These are phyloP conservation scores for Trichoderma atrobrunneum DNA, from an alignment of 2,329 filamentous ascomycete species.

Conservation along the genomic window DNA sequence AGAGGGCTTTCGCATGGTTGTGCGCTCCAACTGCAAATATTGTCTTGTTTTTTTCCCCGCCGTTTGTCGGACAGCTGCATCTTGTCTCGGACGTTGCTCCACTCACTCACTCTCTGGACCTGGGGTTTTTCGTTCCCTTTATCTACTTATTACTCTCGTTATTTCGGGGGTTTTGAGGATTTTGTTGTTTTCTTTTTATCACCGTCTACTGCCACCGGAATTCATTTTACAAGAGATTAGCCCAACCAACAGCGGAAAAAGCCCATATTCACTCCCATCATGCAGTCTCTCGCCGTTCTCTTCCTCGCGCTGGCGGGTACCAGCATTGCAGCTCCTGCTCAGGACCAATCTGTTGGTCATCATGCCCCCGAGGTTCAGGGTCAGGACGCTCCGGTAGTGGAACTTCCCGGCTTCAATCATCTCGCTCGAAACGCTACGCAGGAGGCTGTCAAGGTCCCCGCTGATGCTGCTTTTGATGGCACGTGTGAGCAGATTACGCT, in stretches of 20 bases:
- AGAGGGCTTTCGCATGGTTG: neutral
- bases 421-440: slow-evolving; percentile 8
- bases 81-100: neutral
- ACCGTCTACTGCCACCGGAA: neutral
- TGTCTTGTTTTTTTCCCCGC: neutral
- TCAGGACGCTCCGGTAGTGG: neutral
- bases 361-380: neutral
- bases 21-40: neutral
- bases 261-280: neutral
- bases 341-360: neutral
- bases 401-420: slow-evolving; percentile 8
- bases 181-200: neutral
- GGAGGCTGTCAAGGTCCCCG: neutral
- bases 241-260: neutral
- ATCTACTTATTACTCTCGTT: neutral
- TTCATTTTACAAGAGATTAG: neutral
- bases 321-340: neutral
- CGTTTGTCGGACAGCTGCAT: neutral
- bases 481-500: slow-evolving; percentile 26
- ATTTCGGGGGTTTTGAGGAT: neutral
- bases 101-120: neutral
- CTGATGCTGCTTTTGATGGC: slow-evolving; percentile 13
- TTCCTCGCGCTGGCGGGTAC: neutral
- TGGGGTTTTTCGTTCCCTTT: neutral
- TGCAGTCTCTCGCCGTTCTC: slow-evolving; percentile 18